phyloP scores from a whole-genome alignment of 306 rosid genomes.

The Astragalus glycyphyllos region DNA sequence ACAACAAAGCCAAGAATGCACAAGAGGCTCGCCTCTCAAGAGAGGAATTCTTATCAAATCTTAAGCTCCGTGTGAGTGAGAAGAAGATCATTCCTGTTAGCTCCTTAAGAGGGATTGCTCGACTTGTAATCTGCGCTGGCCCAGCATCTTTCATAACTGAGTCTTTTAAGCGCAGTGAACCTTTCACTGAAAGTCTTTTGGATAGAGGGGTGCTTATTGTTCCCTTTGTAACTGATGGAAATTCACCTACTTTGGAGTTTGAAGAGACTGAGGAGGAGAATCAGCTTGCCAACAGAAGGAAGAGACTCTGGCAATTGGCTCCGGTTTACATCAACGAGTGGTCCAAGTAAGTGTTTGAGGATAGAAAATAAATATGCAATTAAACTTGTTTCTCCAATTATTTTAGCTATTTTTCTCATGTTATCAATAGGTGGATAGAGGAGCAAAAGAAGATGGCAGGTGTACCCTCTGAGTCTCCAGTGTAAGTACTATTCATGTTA shows the following conservation, averaged over 20 bases:
- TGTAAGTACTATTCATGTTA: constrained; percentile 61
- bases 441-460: constrained; percentile 90
- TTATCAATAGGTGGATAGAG: constrained; percentile 74
- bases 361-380: neutral
- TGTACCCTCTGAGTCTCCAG: constrained; percentile 85
- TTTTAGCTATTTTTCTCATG: neutral
- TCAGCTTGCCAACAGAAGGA: constrained; percentile 63
- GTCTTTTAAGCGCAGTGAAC: constrained; percentile 73
- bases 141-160: constrained; percentile 69
- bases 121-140: constrained; percentile 91
- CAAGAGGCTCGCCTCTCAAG: constrained; percentile 80
- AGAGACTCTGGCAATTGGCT: constrained; percentile 85
- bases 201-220: constrained; percentile 94
- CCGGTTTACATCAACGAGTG: constrained; percentile 68
- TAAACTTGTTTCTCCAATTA: constrained; percentile 19
- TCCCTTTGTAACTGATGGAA: constrained; percentile 74
- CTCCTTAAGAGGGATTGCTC: constrained; percentile 80
- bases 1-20: constrained; percentile 78
- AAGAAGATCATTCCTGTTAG: constrained; percentile 68
- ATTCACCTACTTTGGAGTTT: constrained; percentile 61
- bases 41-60: constrained; percentile 85
- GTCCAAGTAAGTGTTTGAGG: constrained; percentile 66
- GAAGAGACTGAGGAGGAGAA: constrained; percentile 64
- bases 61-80: constrained; percentile 79
- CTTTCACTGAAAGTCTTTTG: constrained; percentile 74